Evolutionary conservation across 371 early-diverging fungal genomes (phyloP).

Genomic region (Choanephora cucurbitarum): DNA sequence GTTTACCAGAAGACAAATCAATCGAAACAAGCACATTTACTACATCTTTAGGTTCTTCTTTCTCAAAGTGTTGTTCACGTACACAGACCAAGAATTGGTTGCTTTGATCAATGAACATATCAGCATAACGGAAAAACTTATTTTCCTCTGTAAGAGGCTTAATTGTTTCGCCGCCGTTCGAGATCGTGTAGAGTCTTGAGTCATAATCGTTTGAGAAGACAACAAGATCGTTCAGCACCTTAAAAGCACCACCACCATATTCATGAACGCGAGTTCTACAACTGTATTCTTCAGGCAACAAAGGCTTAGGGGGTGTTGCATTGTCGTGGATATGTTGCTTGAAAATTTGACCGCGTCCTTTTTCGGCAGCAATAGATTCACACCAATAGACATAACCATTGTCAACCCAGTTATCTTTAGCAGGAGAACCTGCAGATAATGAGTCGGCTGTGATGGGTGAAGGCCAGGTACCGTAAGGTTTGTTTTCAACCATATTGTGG

Average conservation of each 20-base stretch:
- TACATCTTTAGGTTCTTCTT: constrained; percentile 62
- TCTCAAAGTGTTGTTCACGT: constrained; percentile 65
- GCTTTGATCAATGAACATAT: constrained; percentile 57
- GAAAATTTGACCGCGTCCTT: constrained; percentile 50
- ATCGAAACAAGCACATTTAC: constrained; percentile 62
- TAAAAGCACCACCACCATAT: constrained; percentile 73
- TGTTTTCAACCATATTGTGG: constrained; percentile 24
- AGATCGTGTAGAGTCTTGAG: constrained; percentile 56
- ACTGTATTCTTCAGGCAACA: constrained; percentile 37
- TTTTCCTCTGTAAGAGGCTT: constrained; percentile 50
- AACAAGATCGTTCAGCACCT: constrained; percentile 54
- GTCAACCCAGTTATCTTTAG: constrained; percentile 35
- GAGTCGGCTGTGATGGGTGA: constrained; percentile 49
- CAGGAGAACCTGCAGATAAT: constrained; percentile 28
- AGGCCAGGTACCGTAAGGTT: constrained; percentile 49
- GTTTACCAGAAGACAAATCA: constrained; percentile 40
- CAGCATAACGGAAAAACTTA: constrained; percentile 61
- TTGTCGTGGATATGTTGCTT: constrained; percentile 15
- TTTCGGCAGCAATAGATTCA: constrained; percentile 35
- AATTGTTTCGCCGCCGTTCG: constrained; percentile 27
- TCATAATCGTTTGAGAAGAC: constrained; percentile 68
- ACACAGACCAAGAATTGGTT: constrained; percentile 60
- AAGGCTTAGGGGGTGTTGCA: constrained; percentile 7
- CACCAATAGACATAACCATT: constrained; percentile 37
- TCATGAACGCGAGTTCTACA: constrained; percentile 70